A percentile compares a stretch with the other conserved stretches of the same genome.
phyloP scores from a whole-genome alignment of 1,284 basidiomycete genomes.

The Uromyces viciae-fabae region DNA sequence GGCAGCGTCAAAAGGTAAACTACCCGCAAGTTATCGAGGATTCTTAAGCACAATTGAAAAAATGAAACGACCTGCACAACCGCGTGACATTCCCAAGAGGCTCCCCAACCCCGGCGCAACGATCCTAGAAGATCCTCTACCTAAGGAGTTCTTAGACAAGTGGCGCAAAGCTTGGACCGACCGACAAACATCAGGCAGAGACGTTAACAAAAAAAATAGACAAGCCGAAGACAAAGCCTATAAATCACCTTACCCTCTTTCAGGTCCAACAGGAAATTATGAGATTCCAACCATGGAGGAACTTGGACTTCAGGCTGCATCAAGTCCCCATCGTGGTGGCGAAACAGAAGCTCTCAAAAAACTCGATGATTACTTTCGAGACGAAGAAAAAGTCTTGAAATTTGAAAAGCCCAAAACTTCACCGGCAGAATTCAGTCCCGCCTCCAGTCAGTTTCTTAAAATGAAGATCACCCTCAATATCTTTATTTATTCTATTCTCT shows the following conservation, averaged over 20 bases:
- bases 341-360: constrained; percentile 58
- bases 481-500: no score
- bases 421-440: constrained; percentile 57
- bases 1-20: neutral
- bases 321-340: constrained; percentile 59
- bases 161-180: constrained; percentile 21
- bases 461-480: neutral
- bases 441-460: constrained; percentile 46
- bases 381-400: constrained; percentile 56
- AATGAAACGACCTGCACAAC: neutral
- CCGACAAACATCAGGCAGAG: neutral
- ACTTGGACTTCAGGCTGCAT: constrained; percentile 57
- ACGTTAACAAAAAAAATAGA: constrained; percentile 25
- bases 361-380: constrained; percentile 56
- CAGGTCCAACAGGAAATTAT: constrained; percentile 57
- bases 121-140: constrained; percentile 38
- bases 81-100: constrained; percentile 48
- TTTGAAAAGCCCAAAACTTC: constrained; percentile 61
- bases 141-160: constrained; percentile 11
- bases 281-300: constrained; percentile 59
- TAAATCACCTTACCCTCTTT: constrained; percentile 48
- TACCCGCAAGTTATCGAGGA: constrained; percentile 49
- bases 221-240: neutral
- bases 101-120: constrained; percentile 52
- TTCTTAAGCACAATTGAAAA: constrained; percentile 50